Conservation (phyloP, 257 asterid species). For the Plantago major region DNA sequence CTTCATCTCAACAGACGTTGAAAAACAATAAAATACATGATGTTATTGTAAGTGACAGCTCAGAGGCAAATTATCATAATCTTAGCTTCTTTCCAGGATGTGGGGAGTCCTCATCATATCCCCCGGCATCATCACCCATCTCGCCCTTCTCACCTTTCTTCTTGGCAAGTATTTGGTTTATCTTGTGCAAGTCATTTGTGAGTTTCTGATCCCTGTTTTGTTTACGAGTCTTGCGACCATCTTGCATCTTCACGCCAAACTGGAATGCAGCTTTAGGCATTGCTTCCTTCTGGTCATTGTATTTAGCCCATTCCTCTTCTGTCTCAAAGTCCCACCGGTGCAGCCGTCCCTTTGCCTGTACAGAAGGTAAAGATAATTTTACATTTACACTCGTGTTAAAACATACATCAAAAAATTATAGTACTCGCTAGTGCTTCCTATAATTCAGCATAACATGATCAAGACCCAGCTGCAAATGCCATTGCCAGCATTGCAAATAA, state of each 20-base stretch:
- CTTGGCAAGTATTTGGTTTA: slow-evolving; percentile 72
- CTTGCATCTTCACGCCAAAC: slow-evolving; percentile 99
- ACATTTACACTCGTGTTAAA: too few relatives aligned
- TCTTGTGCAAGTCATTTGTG: slow-evolving; percentile 90
- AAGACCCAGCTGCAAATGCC: too few relatives aligned
- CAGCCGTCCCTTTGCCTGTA: slow-evolving; percentile 93
- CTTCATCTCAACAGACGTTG: not conserved
- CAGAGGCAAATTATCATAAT: slow-evolving; percentile 30
- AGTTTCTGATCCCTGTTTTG: slow-evolving; percentile 97
- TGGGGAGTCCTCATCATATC: slow-evolving; percentile 50
- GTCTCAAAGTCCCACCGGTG: slow-evolving; percentile 99
- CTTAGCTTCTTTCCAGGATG: slow-evolving; percentile 89
- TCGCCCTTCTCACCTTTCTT: slow-evolving; percentile 79
- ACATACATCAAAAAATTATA: too few relatives aligned
- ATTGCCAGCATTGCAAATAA: too few relatives aligned
- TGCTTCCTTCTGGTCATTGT: slow-evolving; percentile 99
- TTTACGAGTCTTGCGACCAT: slow-evolving; percentile 92
- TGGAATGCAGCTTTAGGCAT: slow-evolving; percentile 99
- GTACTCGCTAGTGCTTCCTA: too few relatives aligned
- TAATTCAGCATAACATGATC: too few relatives aligned
- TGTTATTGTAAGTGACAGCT: not conserved
- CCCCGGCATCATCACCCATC: slow-evolving; percentile 36
- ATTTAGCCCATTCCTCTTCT: slow-evolving; percentile 96
- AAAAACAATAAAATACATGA: not conserved
- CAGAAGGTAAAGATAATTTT: not conserved